Evolutionary conservation across 306 rosid species (phyloP).

Genomic region (Sphenostylis stenocarpa): DNA sequence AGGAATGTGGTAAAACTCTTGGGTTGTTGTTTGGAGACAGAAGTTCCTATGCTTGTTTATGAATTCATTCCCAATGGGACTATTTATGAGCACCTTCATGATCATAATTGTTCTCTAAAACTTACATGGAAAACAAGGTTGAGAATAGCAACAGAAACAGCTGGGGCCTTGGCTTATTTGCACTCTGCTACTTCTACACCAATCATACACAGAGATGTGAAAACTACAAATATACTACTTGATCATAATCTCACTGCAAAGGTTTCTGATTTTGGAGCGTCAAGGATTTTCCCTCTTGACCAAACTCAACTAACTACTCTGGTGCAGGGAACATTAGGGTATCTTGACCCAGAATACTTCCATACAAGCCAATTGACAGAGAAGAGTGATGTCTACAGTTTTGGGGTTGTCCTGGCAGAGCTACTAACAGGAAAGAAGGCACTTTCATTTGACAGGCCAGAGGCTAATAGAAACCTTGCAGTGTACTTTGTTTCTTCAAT

Average conservation of each 20-base stretch:
- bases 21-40: slow-evolving; percentile 56
- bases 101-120: neutral
- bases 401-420: slow-evolving; percentile 55
- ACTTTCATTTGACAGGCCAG: slow-evolving; percentile 32
- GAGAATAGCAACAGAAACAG: slow-evolving; percentile 49
- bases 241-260: slow-evolving; percentile 38
- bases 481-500: slow-evolving; percentile 35
- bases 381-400: slow-evolving; percentile 65
- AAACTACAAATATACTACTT: slow-evolving; percentile 47
- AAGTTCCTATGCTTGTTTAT: slow-evolving; percentile 64
- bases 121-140: slow-evolving; percentile 46
- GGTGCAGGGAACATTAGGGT: slow-evolving; percentile 58
- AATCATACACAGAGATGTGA: slow-evolving; percentile 59
- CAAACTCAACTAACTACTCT: slow-evolving; percentile 40
- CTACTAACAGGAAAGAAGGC: slow-evolving; percentile 53
- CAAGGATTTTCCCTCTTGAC: slow-evolving; percentile 54
- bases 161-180: slow-evolving; percentile 50
- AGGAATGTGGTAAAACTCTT: slow-evolving; percentile 47
- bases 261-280: slow-evolving; percentile 61
- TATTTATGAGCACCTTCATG: slow-evolving; percentile 39
- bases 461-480: slow-evolving; percentile 40
- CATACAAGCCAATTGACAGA: slow-evolving; percentile 48
- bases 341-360: slow-evolving; percentile 53
- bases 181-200: slow-evolving; percentile 51
- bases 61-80: slow-evolving; percentile 48